Percentiles rank a stretch among this genome's conserved stretches.
phyloP scores from a whole-genome alignment of 192 early-diverging fungal species.

The Lobulomyces angularis region DNA sequence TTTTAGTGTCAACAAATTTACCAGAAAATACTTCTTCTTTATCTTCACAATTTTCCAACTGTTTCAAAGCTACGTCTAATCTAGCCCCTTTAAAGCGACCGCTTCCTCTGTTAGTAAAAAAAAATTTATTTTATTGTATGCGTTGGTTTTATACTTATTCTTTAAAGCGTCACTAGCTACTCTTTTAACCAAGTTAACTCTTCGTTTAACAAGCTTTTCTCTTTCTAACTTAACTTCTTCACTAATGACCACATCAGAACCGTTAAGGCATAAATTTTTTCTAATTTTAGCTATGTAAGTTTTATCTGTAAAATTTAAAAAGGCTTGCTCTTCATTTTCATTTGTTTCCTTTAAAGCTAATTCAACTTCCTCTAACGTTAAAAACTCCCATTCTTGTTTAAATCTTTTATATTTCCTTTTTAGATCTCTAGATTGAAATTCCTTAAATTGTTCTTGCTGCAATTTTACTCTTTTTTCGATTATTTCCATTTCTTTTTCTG shows the following conservation, averaged over 20 bases:
- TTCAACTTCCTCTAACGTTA: constrained; percentile 74
- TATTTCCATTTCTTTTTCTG: constrained; percentile 76
- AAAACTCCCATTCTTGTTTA: constrained; percentile 59
- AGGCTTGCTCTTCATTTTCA: constrained; percentile 53
- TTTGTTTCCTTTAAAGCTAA: constrained; percentile 64
- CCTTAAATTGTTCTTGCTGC: constrained; percentile 72
- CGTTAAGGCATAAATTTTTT: too few species aligned
- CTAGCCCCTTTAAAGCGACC: too few species aligned
- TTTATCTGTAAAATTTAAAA: constrained; percentile 2
- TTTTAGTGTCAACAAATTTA: too few species aligned
- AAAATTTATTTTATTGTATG: constrained; percentile 12
- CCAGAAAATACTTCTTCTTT: constrained; percentile 74
- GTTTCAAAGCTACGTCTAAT: constrained; percentile 80
- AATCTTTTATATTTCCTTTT: constrained; percentile 69
- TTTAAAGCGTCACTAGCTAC: constrained; percentile 43
- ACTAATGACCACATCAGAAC: constrained; percentile 85
- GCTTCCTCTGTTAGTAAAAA: too few species aligned
- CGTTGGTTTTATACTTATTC: constrained; percentile 16
- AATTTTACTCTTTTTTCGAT: constrained; percentile 83
- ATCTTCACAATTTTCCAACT: constrained; percentile 59
- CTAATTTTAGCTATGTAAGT: constrained; percentile 19
- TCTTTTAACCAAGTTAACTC: constrained; percentile 54
- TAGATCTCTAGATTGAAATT: constrained; percentile 71
- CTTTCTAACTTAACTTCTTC: constrained; percentile 65
- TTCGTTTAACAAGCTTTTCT: constrained; percentile 58